Percentiles rank a stretch among this genome's conserved stretches.
Evolutionary conservation across 2,329 filamentous ascomycete genomes (phyloP).

Genomic region (Clonostachys byssicola): DNA sequence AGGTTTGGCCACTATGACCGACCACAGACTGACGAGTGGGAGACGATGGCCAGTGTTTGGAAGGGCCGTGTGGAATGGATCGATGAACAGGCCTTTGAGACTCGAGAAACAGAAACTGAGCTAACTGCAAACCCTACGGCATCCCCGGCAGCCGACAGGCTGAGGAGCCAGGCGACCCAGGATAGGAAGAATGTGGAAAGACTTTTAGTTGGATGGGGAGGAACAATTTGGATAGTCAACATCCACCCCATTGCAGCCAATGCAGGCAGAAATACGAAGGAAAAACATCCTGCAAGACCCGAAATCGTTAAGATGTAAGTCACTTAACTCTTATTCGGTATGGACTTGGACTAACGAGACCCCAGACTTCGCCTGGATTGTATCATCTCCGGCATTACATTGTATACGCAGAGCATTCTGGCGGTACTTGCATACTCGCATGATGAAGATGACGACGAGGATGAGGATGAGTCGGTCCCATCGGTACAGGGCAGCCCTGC

Average conservation of each 20-base stretch:
- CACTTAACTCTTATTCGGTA: not conserved
- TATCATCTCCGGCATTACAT: conserved; percentile 92
- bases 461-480: conserved; percentile 23
- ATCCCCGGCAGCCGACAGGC: conserved; percentile 40
- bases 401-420: conserved; percentile 90
- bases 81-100: conserved; percentile 75
- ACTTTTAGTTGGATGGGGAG: conserved; percentile 90
- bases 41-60: conserved; percentile 96
- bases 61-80: conserved; percentile 92
- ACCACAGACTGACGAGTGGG: conserved; percentile 83
- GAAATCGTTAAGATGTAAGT: conserved; percentile 91
- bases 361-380: conserved; percentile 87
- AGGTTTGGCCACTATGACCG: conserved; percentile 88
- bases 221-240: conserved; percentile 93
- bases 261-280: conserved; percentile 61
- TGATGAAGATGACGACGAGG: conserved; percentile 64
- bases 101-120: conserved; percentile 52
- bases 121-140: conserved; percentile 19
- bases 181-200: conserved; percentile 61
- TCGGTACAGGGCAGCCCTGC: not conserved
- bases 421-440: conserved; percentile 88
- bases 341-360: conserved; percentile 16
- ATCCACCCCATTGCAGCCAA: conserved; percentile 73
- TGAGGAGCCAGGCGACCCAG: conserved; percentile 43
- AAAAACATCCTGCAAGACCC: conserved; percentile 71